Conservation (phyloP, 495 filamentous ascomycete genomes). For the Trichoderma gamsii region DNA sequence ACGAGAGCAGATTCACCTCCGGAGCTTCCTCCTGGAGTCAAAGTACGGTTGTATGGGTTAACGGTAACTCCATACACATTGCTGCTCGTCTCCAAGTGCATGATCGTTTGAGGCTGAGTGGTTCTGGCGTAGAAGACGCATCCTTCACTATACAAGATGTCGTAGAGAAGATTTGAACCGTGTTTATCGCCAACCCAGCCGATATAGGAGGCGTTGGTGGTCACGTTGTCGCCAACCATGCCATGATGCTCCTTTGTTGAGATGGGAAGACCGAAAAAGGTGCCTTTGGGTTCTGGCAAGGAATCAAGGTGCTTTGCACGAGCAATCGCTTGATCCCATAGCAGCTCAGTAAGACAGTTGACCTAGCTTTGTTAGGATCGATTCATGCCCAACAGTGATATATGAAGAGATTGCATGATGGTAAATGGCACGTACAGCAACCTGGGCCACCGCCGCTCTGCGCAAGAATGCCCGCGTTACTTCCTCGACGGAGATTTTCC, state of each 20-base stretch:
- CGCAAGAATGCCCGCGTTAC: slow-evolving; percentile 15
- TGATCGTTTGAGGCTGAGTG: slow-evolving; percentile 51
- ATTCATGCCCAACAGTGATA: not conserved
- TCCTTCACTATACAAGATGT: slow-evolving; percentile 68
- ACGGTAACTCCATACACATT: slow-evolving; percentile 60
- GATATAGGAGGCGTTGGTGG: slow-evolving; percentile 19
- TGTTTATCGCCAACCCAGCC: slow-evolving; percentile 27
- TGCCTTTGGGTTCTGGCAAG: slow-evolving; percentile 44
- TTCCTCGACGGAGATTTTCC: slow-evolving; percentile 12
- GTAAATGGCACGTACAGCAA: not conserved
- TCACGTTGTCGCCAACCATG: slow-evolving; percentile 25
- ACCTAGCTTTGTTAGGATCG: slow-evolving; percentile 18
- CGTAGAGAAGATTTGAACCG: slow-evolving; percentile 23
- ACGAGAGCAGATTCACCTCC: slow-evolving; percentile 54
- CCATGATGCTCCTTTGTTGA: slow-evolving; percentile 63
- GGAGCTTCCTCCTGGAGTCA: slow-evolving; percentile 58
- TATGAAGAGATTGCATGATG: not conserved
- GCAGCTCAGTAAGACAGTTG: slow-evolving; percentile 61
- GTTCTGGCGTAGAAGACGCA: slow-evolving; percentile 84
- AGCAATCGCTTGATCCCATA: slow-evolving; percentile 55
- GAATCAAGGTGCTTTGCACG: slow-evolving; percentile 53
- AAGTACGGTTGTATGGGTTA: slow-evolving; percentile 54
- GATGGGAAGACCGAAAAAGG: slow-evolving; percentile 63
- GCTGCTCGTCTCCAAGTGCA: slow-evolving; percentile 52
- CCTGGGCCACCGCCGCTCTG: slow-evolving; percentile 13